Percentiles rank a stretch among this genome's conserved stretches.
Conservation (phyloP, 805 yeast species). For the Cyberlindnera galapagoensis region DNA sequence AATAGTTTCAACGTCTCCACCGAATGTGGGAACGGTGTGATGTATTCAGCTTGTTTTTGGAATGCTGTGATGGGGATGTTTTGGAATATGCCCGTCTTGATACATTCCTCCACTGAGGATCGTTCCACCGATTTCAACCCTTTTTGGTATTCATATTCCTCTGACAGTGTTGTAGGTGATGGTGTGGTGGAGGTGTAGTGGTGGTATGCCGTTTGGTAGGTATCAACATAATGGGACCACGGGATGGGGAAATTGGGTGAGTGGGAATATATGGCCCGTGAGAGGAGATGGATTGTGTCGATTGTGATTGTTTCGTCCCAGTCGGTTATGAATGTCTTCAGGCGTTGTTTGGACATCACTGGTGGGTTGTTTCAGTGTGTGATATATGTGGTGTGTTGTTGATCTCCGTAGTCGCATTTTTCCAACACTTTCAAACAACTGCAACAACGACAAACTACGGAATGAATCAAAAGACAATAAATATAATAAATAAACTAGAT, state of each 20-base stretch:
- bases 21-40: conserved; percentile 32
- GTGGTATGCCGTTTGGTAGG: conserved; percentile 34
- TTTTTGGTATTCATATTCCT: conserved; percentile 40
- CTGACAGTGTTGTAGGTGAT: conserved; percentile 26
- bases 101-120: conserved; percentile 40
- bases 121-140: conserved; percentile 41
- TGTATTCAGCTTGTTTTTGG: conserved; percentile 28
- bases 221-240: conserved; percentile 37
- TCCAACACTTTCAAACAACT: too few relatives aligned
- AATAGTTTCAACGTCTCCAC: conserved; percentile 16
- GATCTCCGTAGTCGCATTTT: too few relatives aligned
- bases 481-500: background rate
- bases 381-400: too few relatives aligned
- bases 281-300: conserved; percentile 51
- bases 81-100: conserved; percentile 32
- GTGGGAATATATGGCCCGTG: conserved; percentile 37
- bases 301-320: conserved; percentile 65
- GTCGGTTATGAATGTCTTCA: conserved; percentile 38
- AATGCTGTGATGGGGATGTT: conserved; percentile 32
- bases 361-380: too few relatives aligned
- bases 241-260: conserved; percentile 32
- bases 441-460: too few relatives aligned
- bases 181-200: conserved; percentile 28
- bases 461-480: too few relatives aligned
- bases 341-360: too few relatives aligned